phyloP scores from a whole-genome alignment of 2,329 filamentous ascomycete genomes.

The Sporothrix curviconia region DNA sequence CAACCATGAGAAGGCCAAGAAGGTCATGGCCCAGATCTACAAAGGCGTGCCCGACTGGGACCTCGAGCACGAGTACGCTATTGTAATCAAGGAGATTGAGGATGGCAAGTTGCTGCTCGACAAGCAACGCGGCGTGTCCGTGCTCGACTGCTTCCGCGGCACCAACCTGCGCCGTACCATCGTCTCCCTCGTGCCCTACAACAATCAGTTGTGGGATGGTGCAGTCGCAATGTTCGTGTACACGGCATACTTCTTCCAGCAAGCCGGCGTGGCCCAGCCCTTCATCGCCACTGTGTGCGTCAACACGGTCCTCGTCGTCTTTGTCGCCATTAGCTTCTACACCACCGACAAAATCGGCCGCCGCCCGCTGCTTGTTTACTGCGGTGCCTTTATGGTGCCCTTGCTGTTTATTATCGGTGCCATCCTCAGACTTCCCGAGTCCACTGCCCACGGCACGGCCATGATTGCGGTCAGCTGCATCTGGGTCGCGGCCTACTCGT shows the following conservation, averaged over 20 bases:
- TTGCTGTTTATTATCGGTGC: constrained; percentile 11
- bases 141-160: constrained; percentile 11
- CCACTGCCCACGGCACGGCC: constrained; percentile 6
- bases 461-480: constrained; percentile 12
- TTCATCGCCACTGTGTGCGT: constrained; percentile 12
- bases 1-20: constrained; percentile 10
- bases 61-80: constrained; percentile 11
- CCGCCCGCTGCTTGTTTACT: constrained; percentile 11
- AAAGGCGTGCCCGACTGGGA: constrained; percentile 4
- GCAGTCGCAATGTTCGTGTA: constrained; percentile 6
- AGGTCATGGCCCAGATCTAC: constrained; percentile 10
- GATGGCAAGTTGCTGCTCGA: constrained; percentile 10
- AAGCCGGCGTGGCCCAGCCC: constrained; percentile 6
- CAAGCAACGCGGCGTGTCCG: background rate
- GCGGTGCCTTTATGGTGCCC: constrained; percentile 8
- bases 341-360: constrained; percentile 10
- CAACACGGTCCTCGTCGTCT: constrained; percentile 12
- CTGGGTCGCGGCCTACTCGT: constrained; percentile 12
- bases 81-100: constrained; percentile 11
- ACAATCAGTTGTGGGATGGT: constrained; percentile 12
- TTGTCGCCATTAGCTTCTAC: constrained; percentile 13
- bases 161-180: constrained; percentile 13
- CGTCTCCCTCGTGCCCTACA: constrained; percentile 11
- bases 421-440: constrained; percentile 9
- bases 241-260: constrained; percentile 13